Evolutionary conservation across 345 rosid genomes (phyloP), one percentile per base, ranked within the genome.

Genomic region (Citrus inodora): DNA sequence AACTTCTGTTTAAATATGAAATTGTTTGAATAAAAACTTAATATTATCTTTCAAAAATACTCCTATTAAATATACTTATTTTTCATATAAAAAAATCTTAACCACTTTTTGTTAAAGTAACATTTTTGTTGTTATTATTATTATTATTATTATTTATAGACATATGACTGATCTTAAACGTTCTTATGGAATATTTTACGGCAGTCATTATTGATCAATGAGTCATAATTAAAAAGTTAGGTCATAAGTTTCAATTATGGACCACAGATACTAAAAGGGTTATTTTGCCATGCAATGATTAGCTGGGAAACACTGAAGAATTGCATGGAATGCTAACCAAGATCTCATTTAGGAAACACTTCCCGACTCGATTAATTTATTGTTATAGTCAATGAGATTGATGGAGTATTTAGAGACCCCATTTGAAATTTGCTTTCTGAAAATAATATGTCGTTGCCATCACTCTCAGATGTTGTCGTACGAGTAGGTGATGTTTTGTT

Each of bases 221-320:
- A 53, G 9, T 24, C 32, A 38, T 68, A n/a, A 68, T n/a, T 32
- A 17, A 32, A 65, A 33, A 65, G 42, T 33, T 63, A 17, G 38
- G n/a, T 21, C 9, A 19, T 19, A 66, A 66, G 55, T 75, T 70
- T 7, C 17, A 35, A 63, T 75, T 68, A 70, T 64, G 73, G 76
- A 17, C 67, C 79, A 76, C 38, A 14, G 28, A 37, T 24, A 53
- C 6, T 25, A 38, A 81, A 60, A 71, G 69, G 56, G 64, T 2
- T 1, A 75, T 32, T 67, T 72, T 66, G 80, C 59, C 70, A 76
- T 6, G 25, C 78, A 55, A 56, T 65, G 80, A 65, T 80, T 62
- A 28, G 79, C 35, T 6, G 13, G 35, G 42, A 55, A 55, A 30
- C 35, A 28, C 33, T n/a, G 46, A 40, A 48, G 6, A 48, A 71